Conservation (phyloP, 768 basidiomycete genomes). For the Phylloporus sp. region DNA sequence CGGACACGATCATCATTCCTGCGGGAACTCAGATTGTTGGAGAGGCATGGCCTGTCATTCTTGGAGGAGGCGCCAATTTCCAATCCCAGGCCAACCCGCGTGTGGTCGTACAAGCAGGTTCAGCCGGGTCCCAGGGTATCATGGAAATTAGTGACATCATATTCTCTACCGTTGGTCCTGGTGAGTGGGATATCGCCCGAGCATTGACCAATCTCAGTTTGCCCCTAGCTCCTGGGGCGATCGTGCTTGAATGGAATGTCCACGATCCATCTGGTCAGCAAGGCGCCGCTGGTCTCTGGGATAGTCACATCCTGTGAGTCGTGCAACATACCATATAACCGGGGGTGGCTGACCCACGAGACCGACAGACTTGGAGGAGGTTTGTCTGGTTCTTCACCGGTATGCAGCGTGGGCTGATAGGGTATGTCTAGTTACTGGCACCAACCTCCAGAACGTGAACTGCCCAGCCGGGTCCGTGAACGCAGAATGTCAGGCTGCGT, state of each 20-base stretch:
- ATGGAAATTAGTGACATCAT: slow-evolving; percentile 63
- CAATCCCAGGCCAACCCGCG: slow-evolving; percentile 34
- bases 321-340: background rate
- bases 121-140: slow-evolving; percentile 41
- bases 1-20: slow-evolving; percentile 44
- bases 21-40: slow-evolving; percentile 44
- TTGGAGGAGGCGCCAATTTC: slow-evolving; percentile 41
- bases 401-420: background rate
- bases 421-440: slow-evolving; percentile 40
- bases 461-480: slow-evolving; percentile 42
- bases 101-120: slow-evolving; percentile 42
- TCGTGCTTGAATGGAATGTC: slow-evolving; percentile 57
- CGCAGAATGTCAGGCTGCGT: slow-evolving; percentile 54
- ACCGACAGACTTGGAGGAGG: slow-evolving; percentile 26
- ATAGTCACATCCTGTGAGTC: slow-evolving; percentile 36
- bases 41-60: slow-evolving; percentile 47
- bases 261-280: slow-evolving; percentile 48
- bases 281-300: slow-evolving; percentile 51
- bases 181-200: slow-evolving; percentile 6
- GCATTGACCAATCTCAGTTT: background rate
- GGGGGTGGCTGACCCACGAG: background rate
- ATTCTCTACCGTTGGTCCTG: slow-evolving; percentile 52
- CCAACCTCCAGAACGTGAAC: slow-evolving; percentile 40
- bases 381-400: background rate
- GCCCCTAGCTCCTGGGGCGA: slow-evolving; percentile 39